These are phyloP conservation scores for Chlorella variabilis DNA, from an alignment of 163 green algal species.

Conservation along the genomic window DNA sequence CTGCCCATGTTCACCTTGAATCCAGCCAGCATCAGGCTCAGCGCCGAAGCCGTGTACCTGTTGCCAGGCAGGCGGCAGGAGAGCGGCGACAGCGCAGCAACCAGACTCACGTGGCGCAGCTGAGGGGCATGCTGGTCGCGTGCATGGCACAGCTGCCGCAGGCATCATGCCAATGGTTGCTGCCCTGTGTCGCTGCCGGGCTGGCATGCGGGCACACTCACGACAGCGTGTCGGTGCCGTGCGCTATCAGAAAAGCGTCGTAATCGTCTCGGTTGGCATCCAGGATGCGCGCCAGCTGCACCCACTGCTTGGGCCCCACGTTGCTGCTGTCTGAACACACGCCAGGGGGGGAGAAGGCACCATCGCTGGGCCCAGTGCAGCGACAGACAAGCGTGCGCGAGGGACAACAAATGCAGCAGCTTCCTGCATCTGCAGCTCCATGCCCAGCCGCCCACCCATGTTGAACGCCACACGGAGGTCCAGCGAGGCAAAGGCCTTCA, in stretches of 20 bases:
- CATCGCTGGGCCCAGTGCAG: not conserved
- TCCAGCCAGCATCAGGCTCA: constrained; percentile 86
- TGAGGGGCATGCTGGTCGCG: too few relatives aligned
- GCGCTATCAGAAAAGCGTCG: constrained; percentile 86
- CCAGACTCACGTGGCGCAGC: too few relatives aligned
- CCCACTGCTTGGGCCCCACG: constrained; percentile 63
- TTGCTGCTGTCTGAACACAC: constrained; percentile 64
- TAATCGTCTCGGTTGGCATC: constrained; percentile 70
- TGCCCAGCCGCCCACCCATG: constrained; percentile 46
- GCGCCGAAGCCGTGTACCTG: constrained; percentile 82
- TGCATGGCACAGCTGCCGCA: too few relatives aligned
- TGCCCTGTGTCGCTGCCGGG: not conserved
- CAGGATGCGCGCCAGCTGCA: constrained; percentile 52
- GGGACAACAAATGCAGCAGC: too few relatives aligned
- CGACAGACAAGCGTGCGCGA: too few relatives aligned
- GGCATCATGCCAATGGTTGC: too few relatives aligned
- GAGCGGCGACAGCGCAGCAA: too few relatives aligned
- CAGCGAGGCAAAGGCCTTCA: constrained; percentile 81
- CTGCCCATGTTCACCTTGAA: constrained; percentile 49
- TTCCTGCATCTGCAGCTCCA: too few relatives aligned
- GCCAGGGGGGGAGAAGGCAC: not conserved
- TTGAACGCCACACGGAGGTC: constrained; percentile 89
- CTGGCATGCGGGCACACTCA: not conserved
- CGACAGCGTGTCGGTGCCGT: constrained; percentile 91
- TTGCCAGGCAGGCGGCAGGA: not conserved